Evolutionary conservation across 1,139 yeast genomes (phyloP), one percentile per base, ranked within the genome.

Genomic region (Blastobotrys serpentis): DNA sequence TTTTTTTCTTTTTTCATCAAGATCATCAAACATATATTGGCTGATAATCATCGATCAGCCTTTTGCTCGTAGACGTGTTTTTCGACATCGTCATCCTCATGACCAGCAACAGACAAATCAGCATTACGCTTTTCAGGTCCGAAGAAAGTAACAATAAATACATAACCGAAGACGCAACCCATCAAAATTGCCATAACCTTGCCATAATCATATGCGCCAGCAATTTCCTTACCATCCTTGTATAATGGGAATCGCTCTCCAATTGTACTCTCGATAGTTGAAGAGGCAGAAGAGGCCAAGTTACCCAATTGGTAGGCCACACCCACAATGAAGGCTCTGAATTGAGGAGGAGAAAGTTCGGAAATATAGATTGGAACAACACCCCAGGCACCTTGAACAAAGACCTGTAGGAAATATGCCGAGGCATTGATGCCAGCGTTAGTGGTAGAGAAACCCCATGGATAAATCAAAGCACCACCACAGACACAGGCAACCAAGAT

Each of bases 331-430:
- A 78, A 71, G 0, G 82, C 68, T 62, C 80, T 70, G 61, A 73
- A 76, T 50, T 74, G 75, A 14, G 81, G 78, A 37, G 79, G 81
- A n/a, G 81, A 69, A 53, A 78, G 67, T 63, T 78, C 83, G 32
- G 76, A 68, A 43, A 78, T 65, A 60, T 78, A 88, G 54, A 84
- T 78, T 48, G 95, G 95, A 56, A 84, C 76, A 42, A 85, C 86
- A 58, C 95, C 94, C 89, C 95, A 87, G 14, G 88, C 85, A 56
- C 95, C 95, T 68, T 86, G 95, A 44, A 86, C 92, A 57, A 81
- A 81, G 61, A 82, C 80, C 67, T 87, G 95, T 59, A 86, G 69
- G 71, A 84, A 85, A 68, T 86, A 86, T 1, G 75, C 92, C 51
- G 86, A 84, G 4, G 92, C 94, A 61, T 85, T 82, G 55, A 84